These are phyloP conservation scores for Colletotrichum magnum DNA, from an alignment of 2,329 filamentous ascomycete genomes.

Conservation along the genomic window DNA sequence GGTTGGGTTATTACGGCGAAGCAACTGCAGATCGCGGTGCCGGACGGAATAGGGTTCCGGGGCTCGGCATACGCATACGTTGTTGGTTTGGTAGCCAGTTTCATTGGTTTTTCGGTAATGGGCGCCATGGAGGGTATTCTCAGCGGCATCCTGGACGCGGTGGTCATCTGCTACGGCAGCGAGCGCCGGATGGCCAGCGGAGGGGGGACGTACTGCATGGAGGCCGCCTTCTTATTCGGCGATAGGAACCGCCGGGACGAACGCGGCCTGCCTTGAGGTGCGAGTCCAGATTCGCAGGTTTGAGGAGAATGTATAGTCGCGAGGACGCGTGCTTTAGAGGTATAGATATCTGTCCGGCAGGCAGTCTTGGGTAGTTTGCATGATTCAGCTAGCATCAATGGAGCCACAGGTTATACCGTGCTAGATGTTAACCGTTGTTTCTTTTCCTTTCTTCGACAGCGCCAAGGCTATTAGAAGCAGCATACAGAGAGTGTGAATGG, in stretches of 20 bases:
- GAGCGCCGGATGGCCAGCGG: slow-evolving; percentile 80
- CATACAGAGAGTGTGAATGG: background rate
- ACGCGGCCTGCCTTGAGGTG: slow-evolving; percentile 45
- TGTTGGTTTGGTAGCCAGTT: slow-evolving; percentile 90
- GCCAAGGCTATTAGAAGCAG: background rate
- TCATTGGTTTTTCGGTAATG: slow-evolving; percentile 94
- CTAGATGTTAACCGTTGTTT: background rate
- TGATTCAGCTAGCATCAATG: slow-evolving; percentile 9
- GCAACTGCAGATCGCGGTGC: slow-evolving; percentile 75
- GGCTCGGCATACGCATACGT: slow-evolving; percentile 96
- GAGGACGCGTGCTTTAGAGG: slow-evolving; percentile 4
- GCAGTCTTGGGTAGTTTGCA: slow-evolving; percentile 3
- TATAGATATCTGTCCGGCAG: slow-evolving; percentile 14
- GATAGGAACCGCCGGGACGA: slow-evolving; percentile 61
- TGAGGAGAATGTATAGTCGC: slow-evolving; percentile 16
- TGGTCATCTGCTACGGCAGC: slow-evolving; percentile 94
- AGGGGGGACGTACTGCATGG: slow-evolving; percentile 86
- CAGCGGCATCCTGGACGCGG: slow-evolving; percentile 88
- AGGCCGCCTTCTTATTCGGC: slow-evolving; percentile 91
- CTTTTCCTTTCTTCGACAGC: too few species aligned
- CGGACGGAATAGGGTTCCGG: slow-evolving; percentile 67
- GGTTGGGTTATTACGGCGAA: slow-evolving; percentile 97
- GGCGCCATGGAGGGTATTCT: slow-evolving; percentile 92
- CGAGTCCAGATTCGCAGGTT: slow-evolving; percentile 1
- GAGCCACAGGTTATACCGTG: background rate